These are phyloP conservation scores for Aphanocladium album DNA, from an alignment of 2,329 filamentous ascomycete genomes.

Conservation along the genomic window DNA sequence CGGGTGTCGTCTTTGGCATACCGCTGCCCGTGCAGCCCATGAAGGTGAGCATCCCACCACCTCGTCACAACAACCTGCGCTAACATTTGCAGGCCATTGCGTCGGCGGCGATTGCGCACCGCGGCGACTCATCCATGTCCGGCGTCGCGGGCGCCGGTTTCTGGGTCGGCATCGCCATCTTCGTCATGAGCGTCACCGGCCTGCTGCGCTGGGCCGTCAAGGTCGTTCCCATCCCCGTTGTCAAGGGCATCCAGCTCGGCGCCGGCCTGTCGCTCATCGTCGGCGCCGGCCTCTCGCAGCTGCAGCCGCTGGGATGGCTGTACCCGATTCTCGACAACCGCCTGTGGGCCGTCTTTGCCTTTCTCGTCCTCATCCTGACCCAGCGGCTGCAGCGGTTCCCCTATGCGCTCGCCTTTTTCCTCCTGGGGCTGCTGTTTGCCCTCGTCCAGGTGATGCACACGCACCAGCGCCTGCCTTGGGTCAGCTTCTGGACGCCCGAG, in stretches of 20 bases:
- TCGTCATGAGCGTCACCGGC: constrained; percentile 74
- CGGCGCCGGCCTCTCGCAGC: constrained; percentile 65
- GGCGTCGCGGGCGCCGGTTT: constrained; percentile 75
- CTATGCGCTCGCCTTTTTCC: constrained; percentile 70
- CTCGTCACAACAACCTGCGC: neutral
- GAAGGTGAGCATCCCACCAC: constrained; percentile 42
- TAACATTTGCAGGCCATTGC: constrained; percentile 63
- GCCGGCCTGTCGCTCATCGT: constrained; percentile 80
- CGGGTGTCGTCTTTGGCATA: constrained; percentile 78
- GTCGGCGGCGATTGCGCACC: constrained; percentile 73
- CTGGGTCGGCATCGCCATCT: constrained; percentile 67
- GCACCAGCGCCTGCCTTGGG: constrained; percentile 39
- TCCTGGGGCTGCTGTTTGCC: constrained; percentile 63
- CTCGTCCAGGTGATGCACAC: constrained; percentile 32
- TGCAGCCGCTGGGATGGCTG: constrained; percentile 65
- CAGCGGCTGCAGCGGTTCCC: constrained; percentile 64
- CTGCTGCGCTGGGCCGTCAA: constrained; percentile 67
- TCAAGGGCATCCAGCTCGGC: constrained; percentile 93
- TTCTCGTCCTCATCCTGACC: constrained; percentile 64
- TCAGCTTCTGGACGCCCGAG: constrained; percentile 57
- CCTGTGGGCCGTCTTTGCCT: constrained; percentile 69
- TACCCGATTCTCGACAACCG: constrained; percentile 69
- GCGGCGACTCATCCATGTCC: constrained; percentile 41
- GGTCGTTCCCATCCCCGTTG: constrained; percentile 77
- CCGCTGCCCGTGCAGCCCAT: constrained; percentile 89